Base-by-base conservation (phyloP, 2,329 filamentous ascomycete genomes). In the Didymella arachidicola region DNA sequence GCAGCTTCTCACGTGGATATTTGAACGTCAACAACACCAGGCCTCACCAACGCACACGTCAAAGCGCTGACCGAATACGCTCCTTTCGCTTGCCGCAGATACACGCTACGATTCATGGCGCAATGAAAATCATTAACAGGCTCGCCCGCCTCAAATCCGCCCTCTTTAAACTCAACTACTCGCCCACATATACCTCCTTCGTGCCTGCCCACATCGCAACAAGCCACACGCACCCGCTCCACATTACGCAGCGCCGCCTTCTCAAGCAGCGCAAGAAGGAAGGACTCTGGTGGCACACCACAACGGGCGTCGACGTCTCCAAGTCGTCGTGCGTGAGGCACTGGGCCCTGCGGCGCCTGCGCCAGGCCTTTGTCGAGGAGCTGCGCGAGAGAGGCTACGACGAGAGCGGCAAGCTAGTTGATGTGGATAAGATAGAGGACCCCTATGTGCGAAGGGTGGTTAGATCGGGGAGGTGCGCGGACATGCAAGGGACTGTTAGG, bases 241-340 rank as follows among this genome's bases (percentile, higher is more conserved):
- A 66, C 62, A 57, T 58, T 12, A 47, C 60, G 8, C 68, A 66
- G 44, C 60, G 45, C 34, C 71, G 73, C 26, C 60, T 57, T 19
- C 52, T 62, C 11, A 34, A 44, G 2, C 56, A 62, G 26, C 64
- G 66, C n/a, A 66, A 66, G 19, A 60, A 60, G 25, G 63, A 72
- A 19, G 68, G 70, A 0, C 66, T 77, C 2, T 76, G 72, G 74
- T 75, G 72, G 74, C 63, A 72, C 53, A 65, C 67, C 5, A 72
- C 68, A 2, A 65, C 66, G 2, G 53, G 60, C 10, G 14, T 57
- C 12, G 68, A 68, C 14, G 48, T 70, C 19, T 71, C 66, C 26
- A 76, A 72, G 57, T 74, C 69, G 6, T 67, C 65, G 22, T 72
- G 72, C 16, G 72, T 78, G 41, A 49, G 74, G 38, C 55, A 68